A percentile compares a stretch with the other conserved stretches of the same genome.
Evolutionary conservation across 129 eudicot genomes (phyloP).

Genomic region (Tagetes erecta): DNA sequence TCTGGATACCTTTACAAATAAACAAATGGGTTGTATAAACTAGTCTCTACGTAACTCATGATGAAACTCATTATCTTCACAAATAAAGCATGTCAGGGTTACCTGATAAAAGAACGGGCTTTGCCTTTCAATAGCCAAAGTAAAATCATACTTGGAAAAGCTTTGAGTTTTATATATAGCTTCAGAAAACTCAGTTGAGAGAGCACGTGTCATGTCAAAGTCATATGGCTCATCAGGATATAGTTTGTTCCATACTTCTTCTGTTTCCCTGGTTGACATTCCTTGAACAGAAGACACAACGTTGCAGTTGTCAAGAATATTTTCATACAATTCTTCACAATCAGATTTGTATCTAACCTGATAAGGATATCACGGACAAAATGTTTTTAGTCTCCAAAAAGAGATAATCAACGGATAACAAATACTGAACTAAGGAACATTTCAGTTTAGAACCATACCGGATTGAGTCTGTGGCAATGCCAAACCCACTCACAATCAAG

Average conservation of each 20-base stretch:
- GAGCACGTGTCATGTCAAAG: conserved; percentile 46
- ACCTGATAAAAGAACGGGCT: conserved; percentile 87
- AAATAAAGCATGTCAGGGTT: conserved; percentile 7
- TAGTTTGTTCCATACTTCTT: conserved; percentile 63
- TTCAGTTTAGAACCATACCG: conserved; percentile 55
- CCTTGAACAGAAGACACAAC: conserved; percentile 73
- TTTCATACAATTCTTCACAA: conserved; percentile 81
- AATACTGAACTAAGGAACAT: neutral
- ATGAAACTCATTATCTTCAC: neutral
- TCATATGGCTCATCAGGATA: conserved; percentile 75
- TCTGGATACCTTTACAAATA: conserved; percentile 63
- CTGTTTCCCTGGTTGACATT: conserved; percentile 52
- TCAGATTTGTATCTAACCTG: conserved; percentile 86
- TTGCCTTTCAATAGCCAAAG: conserved; percentile 81
- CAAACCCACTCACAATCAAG: conserved; percentile 99
- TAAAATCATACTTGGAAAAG: conserved; percentile 68
- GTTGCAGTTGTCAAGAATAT: conserved; percentile 62
- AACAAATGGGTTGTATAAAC: neutral
- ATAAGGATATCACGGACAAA: conserved; percentile 9
- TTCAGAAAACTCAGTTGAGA: conserved; percentile 30
- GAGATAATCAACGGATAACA: neutral
- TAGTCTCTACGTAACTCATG: conserved; percentile 16
- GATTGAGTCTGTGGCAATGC: conserved; percentile 99
- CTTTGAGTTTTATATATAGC: conserved; percentile 35
- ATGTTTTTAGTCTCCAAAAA: conserved; percentile 7